Conservation (phyloP, 352 stramenopile genomes). For the Phytopythium helicoides region DNA sequence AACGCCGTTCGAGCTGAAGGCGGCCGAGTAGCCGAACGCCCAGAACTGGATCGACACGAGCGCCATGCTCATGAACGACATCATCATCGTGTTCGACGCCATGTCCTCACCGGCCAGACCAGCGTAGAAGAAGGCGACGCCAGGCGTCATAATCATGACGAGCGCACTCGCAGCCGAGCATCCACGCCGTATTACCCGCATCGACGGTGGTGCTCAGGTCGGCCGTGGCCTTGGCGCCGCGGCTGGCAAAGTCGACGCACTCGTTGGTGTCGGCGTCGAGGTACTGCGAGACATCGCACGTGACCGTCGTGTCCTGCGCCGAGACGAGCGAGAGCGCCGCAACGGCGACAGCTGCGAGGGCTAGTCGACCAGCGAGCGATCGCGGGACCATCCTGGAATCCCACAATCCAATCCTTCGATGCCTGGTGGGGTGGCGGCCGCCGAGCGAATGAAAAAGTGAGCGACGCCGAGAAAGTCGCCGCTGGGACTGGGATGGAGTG, state of each 20-base stretch:
- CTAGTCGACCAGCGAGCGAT: neutral
- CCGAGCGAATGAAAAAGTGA: slow-evolving; percentile 1
- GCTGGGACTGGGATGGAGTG: neutral
- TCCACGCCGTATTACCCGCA: slow-evolving; percentile 67
- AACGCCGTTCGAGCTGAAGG: slow-evolving; percentile 55
- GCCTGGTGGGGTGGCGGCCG: neutral
- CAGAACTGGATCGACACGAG: slow-evolving; percentile 84
- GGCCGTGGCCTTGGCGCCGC: slow-evolving; percentile 24
- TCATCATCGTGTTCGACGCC: slow-evolving; percentile 80
- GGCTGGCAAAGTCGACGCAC: slow-evolving; percentile 39
- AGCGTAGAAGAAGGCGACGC: slow-evolving; percentile 79
- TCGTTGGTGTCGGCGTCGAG: slow-evolving; percentile 23
- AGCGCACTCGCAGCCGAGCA: slow-evolving; percentile 45
- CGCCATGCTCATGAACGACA: slow-evolving; percentile 74
- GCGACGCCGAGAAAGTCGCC: neutral
- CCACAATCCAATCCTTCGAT: neutral
- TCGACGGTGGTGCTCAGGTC: slow-evolving; percentile 35
- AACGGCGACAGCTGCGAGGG: slow-evolving; percentile 31
- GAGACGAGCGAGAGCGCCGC: slow-evolving; percentile 30
- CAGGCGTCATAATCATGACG: slow-evolving; percentile 74
- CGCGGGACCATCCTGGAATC: neutral
- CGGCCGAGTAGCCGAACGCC: slow-evolving; percentile 67
- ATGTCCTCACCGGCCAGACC: slow-evolving; percentile 67
- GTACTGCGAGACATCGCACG: slow-evolving; percentile 31
- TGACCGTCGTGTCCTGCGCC: no score